A percentile compares a stretch with the other conserved stretches of the same genome.
phyloP scores from a whole-genome alignment of 495 filamentous ascomycete genomes.

The Aspergillus funiculosus region DNA sequence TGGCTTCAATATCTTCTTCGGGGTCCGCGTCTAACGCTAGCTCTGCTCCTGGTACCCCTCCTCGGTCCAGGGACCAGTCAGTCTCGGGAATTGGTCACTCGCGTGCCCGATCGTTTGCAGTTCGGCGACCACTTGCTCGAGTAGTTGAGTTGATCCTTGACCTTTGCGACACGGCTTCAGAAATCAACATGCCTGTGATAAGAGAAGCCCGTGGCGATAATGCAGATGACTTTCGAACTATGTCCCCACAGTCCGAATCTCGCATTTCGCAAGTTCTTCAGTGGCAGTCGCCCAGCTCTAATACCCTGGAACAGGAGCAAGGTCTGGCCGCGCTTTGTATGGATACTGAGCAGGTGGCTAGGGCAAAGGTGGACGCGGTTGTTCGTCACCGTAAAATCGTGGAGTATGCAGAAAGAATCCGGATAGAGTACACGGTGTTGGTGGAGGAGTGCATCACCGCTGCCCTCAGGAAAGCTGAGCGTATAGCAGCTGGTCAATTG shows the following conservation, averaged over 20 bases:
- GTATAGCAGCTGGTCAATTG: constrained; percentile 77
- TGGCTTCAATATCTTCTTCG: constrained; percentile 49
- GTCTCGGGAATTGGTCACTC: constrained; percentile 63
- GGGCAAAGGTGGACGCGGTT: constrained; percentile 86
- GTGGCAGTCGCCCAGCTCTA: constrained; percentile 89
- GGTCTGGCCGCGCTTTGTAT: constrained; percentile 80
- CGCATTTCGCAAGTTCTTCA: constrained; percentile 87
- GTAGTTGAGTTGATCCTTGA: constrained; percentile 94
- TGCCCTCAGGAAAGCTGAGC: constrained; percentile 82
- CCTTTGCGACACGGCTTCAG: constrained; percentile 89
- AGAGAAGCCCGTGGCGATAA: constrained; percentile 68
- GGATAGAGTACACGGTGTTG: constrained; percentile 81
- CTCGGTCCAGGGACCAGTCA: constrained; percentile 77
- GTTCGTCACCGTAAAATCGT: constrained; percentile 86
- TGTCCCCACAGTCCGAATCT: constrained; percentile 92
- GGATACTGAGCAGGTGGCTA: constrained; percentile 78
- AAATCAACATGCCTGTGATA: constrained; percentile 88
- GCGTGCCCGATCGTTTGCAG: constrained; percentile 75
- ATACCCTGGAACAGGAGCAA: constrained; percentile 90
- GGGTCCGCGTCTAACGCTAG: constrained; percentile 57
- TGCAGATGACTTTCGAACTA: constrained; percentile 70
- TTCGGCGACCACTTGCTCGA: constrained; percentile 79
- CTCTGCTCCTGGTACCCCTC: constrained; percentile 62
- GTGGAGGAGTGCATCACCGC: constrained; percentile 94
- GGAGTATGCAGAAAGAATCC: constrained; percentile 93